phyloP scores from a whole-genome alignment of 495 filamentous ascomycete genomes.

The Daldinia caldariorum region DNA sequence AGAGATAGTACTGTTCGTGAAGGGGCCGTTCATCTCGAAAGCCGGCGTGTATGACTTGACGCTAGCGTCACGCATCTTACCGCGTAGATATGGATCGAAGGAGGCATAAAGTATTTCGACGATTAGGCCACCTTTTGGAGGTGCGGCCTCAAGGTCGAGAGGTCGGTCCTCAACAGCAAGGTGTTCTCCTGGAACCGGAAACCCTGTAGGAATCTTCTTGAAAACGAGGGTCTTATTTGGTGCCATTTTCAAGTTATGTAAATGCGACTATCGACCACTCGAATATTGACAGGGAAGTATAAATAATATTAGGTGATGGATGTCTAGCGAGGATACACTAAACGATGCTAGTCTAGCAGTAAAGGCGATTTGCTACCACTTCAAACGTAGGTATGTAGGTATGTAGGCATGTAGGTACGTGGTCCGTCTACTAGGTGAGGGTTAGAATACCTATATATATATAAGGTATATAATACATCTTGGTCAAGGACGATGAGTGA shows the following conservation, averaged over 20 bases:
- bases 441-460: background rate
- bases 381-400: no score
- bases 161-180: constrained; percentile 71
- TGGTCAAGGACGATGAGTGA: background rate
- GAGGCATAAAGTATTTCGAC: constrained; percentile 80
- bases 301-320: background rate
- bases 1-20: constrained; percentile 66
- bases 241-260: constrained; percentile 48
- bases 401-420: background rate
- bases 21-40: constrained; percentile 65
- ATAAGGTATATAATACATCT: background rate
- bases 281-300: background rate
- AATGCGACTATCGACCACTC: background rate
- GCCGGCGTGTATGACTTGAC: constrained; percentile 71
- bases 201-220: constrained; percentile 72
- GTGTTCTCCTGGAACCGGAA: constrained; percentile 77
- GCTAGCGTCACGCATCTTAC: constrained; percentile 63
- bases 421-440: background rate
- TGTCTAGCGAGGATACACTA: background rate
- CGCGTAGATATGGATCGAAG: constrained; percentile 90
- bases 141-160: constrained; percentile 71
- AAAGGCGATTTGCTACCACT: background rate
- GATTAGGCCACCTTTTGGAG: constrained; percentile 75
- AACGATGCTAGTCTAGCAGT: background rate
- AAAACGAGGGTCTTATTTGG: constrained; percentile 87